A percentile compares a stretch with the other conserved stretches of the same genome.
Conservation (phyloP, 2,329 filamentous ascomycete species). For the Tolypocladium guangdongense region DNA sequence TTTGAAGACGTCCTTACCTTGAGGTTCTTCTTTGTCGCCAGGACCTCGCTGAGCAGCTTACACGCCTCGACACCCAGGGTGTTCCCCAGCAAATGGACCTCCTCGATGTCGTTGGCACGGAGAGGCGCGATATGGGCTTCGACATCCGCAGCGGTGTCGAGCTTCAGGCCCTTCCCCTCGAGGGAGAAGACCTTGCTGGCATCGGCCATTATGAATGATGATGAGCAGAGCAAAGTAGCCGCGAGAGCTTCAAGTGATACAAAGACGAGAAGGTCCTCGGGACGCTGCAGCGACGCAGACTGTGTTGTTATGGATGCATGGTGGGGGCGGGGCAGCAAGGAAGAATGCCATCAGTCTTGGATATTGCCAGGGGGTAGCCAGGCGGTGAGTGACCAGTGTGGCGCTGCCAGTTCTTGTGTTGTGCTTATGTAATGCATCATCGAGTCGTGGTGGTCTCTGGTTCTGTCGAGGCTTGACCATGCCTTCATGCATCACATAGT, state of each 20-base stretch:
- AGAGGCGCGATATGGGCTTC: constrained; percentile 73
- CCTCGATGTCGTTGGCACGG: constrained; percentile 64
- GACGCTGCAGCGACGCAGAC: not conserved
- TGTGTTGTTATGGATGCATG: constrained; percentile 6
- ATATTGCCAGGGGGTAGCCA: not conserved
- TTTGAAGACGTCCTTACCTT: constrained; percentile 39
- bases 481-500: constrained; percentile 79
- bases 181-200: constrained; percentile 68
- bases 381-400: not conserved
- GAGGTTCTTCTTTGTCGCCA: constrained; percentile 74
- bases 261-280: not conserved
- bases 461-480: constrained; percentile 80
- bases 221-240: constrained; percentile 1
- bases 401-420: no score
- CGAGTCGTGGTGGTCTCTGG: constrained; percentile 27
- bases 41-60: constrained; percentile 70
- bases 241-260: not conserved
- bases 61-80: constrained; percentile 85
- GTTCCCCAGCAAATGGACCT: constrained; percentile 81
- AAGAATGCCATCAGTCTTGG: not conserved
- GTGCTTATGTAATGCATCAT: not conserved
- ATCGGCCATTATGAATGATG: constrained; percentile 21
- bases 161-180: constrained; percentile 84
- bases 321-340: constrained; percentile 18
- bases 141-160: constrained; percentile 79